phyloP scores from a whole-genome alignment of 2,329 filamentous ascomycete genomes.

The Alternaria tenuissima region DNA sequence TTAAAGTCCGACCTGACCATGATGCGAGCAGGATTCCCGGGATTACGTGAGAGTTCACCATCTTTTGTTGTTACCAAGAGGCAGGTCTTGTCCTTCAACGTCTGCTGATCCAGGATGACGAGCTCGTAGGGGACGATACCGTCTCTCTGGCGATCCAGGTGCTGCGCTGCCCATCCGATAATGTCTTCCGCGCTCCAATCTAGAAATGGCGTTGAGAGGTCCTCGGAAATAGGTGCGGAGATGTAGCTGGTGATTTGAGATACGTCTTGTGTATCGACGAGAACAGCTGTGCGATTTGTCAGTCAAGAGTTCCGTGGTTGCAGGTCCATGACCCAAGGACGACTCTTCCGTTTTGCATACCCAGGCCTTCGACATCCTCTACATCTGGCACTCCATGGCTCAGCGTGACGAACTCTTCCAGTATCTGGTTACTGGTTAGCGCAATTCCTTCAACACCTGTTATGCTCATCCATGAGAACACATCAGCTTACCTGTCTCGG shows the following conservation, averaged over 20 bases:
- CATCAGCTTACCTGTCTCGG: not conserved
- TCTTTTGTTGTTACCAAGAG: not conserved
- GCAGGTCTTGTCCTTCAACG: not conserved
- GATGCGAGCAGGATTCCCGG: not conserved
- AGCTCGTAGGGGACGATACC: not conserved
- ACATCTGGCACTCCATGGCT: not conserved
- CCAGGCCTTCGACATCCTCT: not conserved
- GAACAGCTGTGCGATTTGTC: not conserved
- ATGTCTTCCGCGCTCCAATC: not conserved
- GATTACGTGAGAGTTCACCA: not conserved
- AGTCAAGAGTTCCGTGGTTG: not conserved
- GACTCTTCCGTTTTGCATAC: not conserved
- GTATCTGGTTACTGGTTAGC: not conserved
- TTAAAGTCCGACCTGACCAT: not conserved
- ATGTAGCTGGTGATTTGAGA: not conserved
- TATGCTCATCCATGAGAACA: not conserved
- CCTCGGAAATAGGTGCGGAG: not conserved
- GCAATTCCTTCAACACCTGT: not conserved
- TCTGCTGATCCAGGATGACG: not conserved
- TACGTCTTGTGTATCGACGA: not conserved
- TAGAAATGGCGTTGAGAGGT: not conserved
- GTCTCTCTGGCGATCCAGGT: not conserved
- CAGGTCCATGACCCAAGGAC: not conserved
- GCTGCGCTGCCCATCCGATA: not conserved
- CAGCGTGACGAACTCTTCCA: not conserved